Evolutionary conservation across 441 rosid genomes (phyloP).

Genomic region (Pelargonium cotyledonis): DNA sequence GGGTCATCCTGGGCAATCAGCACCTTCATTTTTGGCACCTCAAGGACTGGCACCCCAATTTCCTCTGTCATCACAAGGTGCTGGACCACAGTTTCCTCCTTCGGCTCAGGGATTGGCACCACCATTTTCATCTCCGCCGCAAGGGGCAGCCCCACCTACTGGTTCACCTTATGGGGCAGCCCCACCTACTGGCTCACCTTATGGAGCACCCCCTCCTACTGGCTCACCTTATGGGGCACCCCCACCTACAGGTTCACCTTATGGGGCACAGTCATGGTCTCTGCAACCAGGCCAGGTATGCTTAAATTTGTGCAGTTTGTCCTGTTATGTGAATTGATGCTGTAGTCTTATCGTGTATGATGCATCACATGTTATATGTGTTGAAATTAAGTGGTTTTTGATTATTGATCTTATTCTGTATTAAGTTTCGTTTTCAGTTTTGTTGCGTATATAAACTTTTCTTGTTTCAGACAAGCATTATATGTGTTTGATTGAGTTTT

Average conservation of each 20-base stretch:
- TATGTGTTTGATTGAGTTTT: background rate
- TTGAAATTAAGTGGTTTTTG: background rate
- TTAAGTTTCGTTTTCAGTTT: background rate
- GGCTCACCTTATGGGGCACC: conserved; percentile 54
- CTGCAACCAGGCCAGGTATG: conserved; percentile 43
- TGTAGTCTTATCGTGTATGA: background rate
- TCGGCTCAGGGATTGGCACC: background rate
- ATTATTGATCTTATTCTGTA: background rate
- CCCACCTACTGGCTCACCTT: conserved; percentile 7
- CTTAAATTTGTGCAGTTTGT: conserved; percentile 13
- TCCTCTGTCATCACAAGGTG: conserved; percentile 20
- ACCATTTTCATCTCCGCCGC: background rate
- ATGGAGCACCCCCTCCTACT: conserved; percentile 26
- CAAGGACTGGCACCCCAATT: conserved; percentile 25
- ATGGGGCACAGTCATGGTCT: conserved; percentile 45
- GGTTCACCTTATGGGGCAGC: conserved; percentile 6
- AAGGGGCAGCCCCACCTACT: background rate
- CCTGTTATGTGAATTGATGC: background rate
- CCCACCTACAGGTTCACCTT: conserved; percentile 39
- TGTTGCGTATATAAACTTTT: background rate
- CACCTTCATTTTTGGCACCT: conserved; percentile 38
- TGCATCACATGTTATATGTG: background rate
- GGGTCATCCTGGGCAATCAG: conserved; percentile 28
- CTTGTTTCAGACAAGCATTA: background rate
- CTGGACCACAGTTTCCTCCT: conserved; percentile 6